Conservation (phyloP, 2,329 filamentous ascomycete species). For the Epichloe typhina region DNA sequence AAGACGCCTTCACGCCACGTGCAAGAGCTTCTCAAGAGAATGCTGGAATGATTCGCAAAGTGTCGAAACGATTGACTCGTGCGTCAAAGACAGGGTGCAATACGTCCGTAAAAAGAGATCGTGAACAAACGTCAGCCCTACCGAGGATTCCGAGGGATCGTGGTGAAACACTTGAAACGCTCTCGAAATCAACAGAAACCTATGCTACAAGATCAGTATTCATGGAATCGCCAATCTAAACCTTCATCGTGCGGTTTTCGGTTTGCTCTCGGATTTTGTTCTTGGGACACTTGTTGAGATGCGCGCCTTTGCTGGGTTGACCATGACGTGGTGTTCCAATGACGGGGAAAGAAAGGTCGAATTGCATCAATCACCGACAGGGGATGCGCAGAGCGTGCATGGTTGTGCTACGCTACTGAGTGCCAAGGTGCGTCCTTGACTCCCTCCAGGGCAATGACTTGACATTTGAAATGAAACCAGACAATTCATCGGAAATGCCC, state of each 20-base stretch:
- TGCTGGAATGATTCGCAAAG: conserved; percentile 14
- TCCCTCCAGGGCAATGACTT: not conserved
- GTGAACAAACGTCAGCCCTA: conserved; percentile 21
- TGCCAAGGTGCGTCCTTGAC: not conserved
- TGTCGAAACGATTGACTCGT: conserved; percentile 4
- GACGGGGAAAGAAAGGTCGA: not conserved
- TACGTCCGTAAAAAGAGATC: conserved; percentile 12
- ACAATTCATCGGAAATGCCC: not conserved
- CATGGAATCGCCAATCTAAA: not conserved
- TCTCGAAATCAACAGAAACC: conserved; percentile 29
- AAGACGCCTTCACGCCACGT: conserved; percentile 28
- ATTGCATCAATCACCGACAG: not conserved
- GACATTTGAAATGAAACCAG: not conserved
- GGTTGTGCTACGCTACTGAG: not conserved
- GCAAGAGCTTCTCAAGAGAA: conserved; percentile 17
- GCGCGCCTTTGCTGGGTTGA: not conserved
- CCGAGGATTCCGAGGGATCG: conserved; percentile 27
- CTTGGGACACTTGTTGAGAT: not conserved
- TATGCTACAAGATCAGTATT: conserved; percentile 15
- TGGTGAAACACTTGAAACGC: conserved; percentile 26
- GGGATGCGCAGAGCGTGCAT: not conserved
- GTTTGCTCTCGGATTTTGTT: not conserved
- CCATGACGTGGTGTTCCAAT: not conserved
- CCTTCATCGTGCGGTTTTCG: not conserved
- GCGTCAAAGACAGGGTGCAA: conserved; percentile 15